Percentiles rank a stretch among this genome's conserved stretches.
phyloP scores from a whole-genome alignment of 495 filamentous ascomycete species.

The Margaritispora aquatica region DNA sequence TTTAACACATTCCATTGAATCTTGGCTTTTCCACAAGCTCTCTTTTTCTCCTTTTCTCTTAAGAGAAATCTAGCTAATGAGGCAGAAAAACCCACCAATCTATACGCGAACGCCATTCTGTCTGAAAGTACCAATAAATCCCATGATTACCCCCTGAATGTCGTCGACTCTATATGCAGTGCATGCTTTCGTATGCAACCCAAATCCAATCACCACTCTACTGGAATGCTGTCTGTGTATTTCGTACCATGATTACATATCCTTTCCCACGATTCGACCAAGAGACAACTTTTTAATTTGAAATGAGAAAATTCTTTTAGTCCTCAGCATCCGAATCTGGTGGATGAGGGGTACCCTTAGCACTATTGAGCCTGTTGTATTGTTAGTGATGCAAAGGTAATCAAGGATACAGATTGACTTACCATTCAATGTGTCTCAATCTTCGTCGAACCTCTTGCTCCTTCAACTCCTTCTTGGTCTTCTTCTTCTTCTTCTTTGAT shows the following conservation, averaged over 20 bases:
- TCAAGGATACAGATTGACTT: conserved; percentile 44
- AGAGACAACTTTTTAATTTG: neutral
- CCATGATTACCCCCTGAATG: neutral
- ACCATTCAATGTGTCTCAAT: conserved; percentile 94
- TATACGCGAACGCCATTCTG: conserved; percentile 13
- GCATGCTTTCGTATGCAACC: neutral
- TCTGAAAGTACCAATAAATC: neutral
- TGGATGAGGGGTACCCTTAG: conserved; percentile 73
- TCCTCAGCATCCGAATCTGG: conserved; percentile 75
- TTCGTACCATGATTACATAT: conserved; percentile 1
- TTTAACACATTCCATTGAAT: no score
- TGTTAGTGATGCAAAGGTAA: conserved; percentile 24
- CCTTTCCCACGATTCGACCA: neutral
- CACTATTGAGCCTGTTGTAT: conserved; percentile 29
- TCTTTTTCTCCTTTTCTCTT: no score
- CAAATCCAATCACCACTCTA: neutral
- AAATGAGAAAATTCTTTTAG: conserved; percentile 9
- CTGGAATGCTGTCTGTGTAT: neutral
- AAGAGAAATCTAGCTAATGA: neutral
- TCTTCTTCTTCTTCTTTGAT: conserved; percentile 92
- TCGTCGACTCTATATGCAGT: neutral
- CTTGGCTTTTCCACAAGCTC: no score
- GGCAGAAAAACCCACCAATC: neutral
- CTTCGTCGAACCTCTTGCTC: conserved; percentile 82
- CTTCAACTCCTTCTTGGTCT: conserved; percentile 93